Evolutionary conservation across 768 basidiomycete species (phyloP).

Genomic region (Mycena floridula): DNA sequence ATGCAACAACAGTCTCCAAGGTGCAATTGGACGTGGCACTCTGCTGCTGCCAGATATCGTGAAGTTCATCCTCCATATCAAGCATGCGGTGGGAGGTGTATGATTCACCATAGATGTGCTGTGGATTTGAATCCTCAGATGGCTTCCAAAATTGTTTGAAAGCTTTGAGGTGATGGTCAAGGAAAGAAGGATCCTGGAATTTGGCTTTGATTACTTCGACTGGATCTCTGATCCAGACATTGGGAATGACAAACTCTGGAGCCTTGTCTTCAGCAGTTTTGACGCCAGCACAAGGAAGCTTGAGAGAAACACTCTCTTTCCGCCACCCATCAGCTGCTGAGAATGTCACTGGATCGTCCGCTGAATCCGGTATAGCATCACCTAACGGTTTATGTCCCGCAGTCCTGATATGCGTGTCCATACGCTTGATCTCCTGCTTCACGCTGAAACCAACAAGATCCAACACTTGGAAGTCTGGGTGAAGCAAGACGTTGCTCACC

Average conservation of each 20-base stretch:
- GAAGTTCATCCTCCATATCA: neutral
- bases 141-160: constrained; percentile 1
- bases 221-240: neutral
- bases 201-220: neutral
- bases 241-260: neutral
- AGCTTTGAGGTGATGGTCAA: neutral
- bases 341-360: neutral
- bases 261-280: no score
- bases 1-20: neutral
- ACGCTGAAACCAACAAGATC: neutral
- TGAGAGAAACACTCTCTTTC: neutral
- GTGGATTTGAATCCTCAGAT: neutral
- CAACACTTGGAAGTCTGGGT: neutral
- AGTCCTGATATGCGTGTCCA: neutral
- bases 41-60: neutral
- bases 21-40: neutral
- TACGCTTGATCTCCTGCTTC: neutral
- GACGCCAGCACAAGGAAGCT: neutral
- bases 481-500: neutral
- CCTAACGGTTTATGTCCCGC: no score
- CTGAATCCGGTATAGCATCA: no score
- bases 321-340: neutral
- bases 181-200: neutral
- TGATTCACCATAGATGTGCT: neutral
- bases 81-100: neutral